These are phyloP conservation scores for Podospora pseudocomata DNA, from an alignment of 495 filamentous ascomycete genomes.

Conservation along the genomic window DNA sequence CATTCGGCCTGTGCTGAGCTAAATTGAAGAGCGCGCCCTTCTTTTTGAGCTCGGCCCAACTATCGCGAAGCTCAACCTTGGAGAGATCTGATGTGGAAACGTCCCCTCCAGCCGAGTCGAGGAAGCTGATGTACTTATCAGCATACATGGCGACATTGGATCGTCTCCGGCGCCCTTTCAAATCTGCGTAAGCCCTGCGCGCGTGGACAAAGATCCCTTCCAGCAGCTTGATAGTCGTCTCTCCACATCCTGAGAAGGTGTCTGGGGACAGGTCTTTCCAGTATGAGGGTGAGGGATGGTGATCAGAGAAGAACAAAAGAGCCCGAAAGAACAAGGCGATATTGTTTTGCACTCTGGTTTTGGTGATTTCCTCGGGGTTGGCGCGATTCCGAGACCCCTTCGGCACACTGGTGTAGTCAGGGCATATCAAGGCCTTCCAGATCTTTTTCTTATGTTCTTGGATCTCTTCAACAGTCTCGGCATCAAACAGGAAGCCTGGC, in stretches of 20 bases:
- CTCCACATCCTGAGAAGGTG: neutral
- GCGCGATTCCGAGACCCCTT: neutral
- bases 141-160: neutral
- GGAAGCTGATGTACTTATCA: neutral
- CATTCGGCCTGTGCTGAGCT: neutral
- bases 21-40: neutral
- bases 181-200: neutral
- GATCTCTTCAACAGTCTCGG: neutral
- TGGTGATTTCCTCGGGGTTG: neutral
- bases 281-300: neutral
- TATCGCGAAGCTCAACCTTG: neutral
- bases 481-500: neutral
- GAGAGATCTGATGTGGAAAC: neutral
- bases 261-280: neutral
- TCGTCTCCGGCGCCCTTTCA: neutral
- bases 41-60: neutral
- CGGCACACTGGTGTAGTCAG: neutral
- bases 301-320: slow-evolving; percentile 7
- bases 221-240: neutral
- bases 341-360: slow-evolving; percentile 4
- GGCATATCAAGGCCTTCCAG: neutral
- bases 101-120: neutral
- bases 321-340: slow-evolving; percentile 13
- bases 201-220: neutral
- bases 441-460: neutral